Evolutionary conservation across 352 stramenopile species (phyloP).

Genomic region (Phytophthora litchii): DNA sequence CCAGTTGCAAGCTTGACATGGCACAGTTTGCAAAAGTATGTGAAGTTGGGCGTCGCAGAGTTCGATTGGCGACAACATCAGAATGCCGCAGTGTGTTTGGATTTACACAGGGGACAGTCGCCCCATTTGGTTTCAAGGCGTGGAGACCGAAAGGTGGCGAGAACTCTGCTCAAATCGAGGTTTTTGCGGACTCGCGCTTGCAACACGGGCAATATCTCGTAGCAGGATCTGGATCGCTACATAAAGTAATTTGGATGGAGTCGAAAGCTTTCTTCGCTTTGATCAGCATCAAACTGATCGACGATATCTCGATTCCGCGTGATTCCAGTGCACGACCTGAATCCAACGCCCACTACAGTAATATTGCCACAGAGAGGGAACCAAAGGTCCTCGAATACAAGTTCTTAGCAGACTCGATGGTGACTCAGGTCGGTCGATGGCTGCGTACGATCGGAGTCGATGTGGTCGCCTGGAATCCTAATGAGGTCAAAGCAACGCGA

Average conservation of each 20-base stretch:
- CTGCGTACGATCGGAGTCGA: conserved; percentile 77
- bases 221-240: conserved; percentile 50
- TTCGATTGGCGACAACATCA: conserved; percentile 60
- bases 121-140: conserved; percentile 56
- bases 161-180: conserved; percentile 15
- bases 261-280: conserved; percentile 47
- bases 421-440: conserved; percentile 69
- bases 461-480: conserved; percentile 57
- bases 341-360: conserved; percentile 3
- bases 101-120: conserved; percentile 65
- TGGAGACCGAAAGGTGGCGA: neutral
- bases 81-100: conserved; percentile 69
- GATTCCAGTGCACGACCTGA: conserved; percentile 1
- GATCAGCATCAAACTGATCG: conserved; percentile 36
- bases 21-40: conserved; percentile 47
- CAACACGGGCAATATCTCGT: conserved; percentile 38
- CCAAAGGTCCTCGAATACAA: conserved; percentile 43
- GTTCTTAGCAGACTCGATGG: conserved; percentile 82
- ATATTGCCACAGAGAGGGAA: conserved; percentile 4
- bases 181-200: conserved; percentile 51
- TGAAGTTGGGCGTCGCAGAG: conserved; percentile 59
- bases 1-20: conserved; percentile 60
- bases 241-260: conserved; percentile 52
- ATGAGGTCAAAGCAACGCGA: conserved; percentile 5
- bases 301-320: conserved; percentile 33